Base-by-base conservation (phyloP, 2,329 filamentous ascomycete species). In the Colletotrichum orchidophilum region DNA sequence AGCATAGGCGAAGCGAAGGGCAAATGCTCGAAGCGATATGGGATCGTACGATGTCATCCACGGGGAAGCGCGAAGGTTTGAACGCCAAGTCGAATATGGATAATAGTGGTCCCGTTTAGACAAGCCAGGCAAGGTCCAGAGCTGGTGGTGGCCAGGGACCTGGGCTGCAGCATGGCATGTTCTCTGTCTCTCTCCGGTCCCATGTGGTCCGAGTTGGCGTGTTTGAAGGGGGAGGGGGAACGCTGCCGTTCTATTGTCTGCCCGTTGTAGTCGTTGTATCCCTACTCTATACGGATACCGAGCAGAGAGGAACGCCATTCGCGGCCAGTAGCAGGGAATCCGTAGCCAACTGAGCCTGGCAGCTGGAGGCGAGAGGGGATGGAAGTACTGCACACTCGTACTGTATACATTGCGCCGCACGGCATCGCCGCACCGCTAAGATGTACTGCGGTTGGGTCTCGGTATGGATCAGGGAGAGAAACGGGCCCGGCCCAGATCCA, bases 11-110 rank as follows among this genome's bases (percentile, higher is more conserved):
- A 70, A 61, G 57, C 50, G 42, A 67, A 57, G 58, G 50, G 31
- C 7, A 9, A n/a, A 11, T 6, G 39, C 39, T 46, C 31, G 50
- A 71, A 71, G 52, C 63, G 29, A 58, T 50, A 63, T 42, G 21
- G 31, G 29, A 71, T 71, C 68, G 68, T 71, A 71, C 68, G 68
- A 71, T 71, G 57, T 63, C 8, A 52, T 58, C 57, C 21, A 52
- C 35, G 35, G 54, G 49, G 49, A 66, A 66, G 63, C 35, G 39
- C 42, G 66, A 70, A 33, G 65, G 62, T 66, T 66, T 61, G 13
- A n/a, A 26, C 39, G 63, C 67, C 63, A 66, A 70, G 50, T 29
- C 33, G 18, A 61, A 33, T 24, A 42, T 59, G 33, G 33, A 27
- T 13, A 59, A 39, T 59, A 33, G 55, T 18, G 13, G 33, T 58